These are phyloP conservation scores for Stephanodiscus minutulus DNA, from an alignment of 108 stramenopile genomes.

Conservation along the genomic window DNA sequence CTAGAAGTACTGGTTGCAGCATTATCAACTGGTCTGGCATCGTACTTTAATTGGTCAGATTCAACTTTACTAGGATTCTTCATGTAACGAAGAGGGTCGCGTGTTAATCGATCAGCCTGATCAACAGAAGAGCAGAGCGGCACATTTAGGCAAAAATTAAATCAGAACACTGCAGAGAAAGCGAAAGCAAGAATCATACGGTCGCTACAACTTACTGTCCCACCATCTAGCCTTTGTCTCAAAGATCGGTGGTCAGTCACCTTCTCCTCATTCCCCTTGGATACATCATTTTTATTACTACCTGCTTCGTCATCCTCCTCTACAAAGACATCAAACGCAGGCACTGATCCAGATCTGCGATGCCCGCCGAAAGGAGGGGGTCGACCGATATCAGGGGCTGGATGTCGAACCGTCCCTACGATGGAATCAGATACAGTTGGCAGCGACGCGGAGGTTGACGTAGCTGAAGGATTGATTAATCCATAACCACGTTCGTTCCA, in stretches of 20 bases:
- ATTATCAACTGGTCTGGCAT: conserved; percentile 20
- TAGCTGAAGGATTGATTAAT: conserved; percentile 27
- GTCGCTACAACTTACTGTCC: conserved; percentile 54
- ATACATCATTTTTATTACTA: conserved; percentile 18
- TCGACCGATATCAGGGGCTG: not conserved
- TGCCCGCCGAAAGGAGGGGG: conserved; percentile 20
- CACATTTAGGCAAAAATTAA: not conserved
- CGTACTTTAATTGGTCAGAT: conserved; percentile 49
- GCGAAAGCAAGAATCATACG: not conserved
- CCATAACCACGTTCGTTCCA: conserved; percentile 86
- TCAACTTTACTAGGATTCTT: conserved; percentile 60
- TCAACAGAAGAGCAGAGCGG: not conserved
- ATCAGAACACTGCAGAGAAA: not conserved
- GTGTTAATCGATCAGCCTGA: conserved; percentile 62
- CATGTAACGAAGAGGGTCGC: conserved; percentile 80
- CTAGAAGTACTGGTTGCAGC: not conserved
- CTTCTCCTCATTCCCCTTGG: conserved; percentile 31
- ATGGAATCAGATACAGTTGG: conserved; percentile 16
- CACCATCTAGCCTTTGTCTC: conserved; percentile 68
- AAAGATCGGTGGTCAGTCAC: conserved; percentile 70
- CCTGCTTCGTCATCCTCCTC: conserved; percentile 68
- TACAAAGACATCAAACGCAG: conserved; percentile 79
- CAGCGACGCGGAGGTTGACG: conserved; percentile 1
- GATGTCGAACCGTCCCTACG: conserved; percentile 15
- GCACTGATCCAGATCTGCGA: conserved; percentile 12